Evolutionary conservation across 2,329 filamentous ascomycete genomes (phyloP).

Genomic region (Fusarium lyarnte): DNA sequence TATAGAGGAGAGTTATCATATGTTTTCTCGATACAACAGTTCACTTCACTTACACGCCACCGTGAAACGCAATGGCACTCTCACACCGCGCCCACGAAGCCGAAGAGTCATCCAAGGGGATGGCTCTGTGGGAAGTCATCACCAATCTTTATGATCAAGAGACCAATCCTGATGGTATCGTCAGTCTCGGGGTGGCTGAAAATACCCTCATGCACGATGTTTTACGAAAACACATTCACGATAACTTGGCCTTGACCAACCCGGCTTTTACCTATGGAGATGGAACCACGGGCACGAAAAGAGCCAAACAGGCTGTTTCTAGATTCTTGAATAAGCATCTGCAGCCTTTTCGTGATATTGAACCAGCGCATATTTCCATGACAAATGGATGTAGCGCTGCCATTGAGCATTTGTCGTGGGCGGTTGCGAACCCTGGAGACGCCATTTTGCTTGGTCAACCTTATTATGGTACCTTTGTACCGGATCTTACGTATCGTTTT

Average conservation of each 20-base stretch:
- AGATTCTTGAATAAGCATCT: slow-evolving; percentile 51
- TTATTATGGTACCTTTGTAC: slow-evolving; percentile 59
- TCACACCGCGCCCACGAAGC: slow-evolving; percentile 45
- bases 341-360: slow-evolving; percentile 41
- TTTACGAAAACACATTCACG: slow-evolving; percentile 54
- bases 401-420: slow-evolving; percentile 54
- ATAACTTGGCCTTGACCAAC: slow-evolving; percentile 47
- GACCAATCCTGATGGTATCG: slow-evolving; percentile 55
- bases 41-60: background rate
- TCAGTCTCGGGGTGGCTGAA: slow-evolving; percentile 63
- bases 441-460: slow-evolving; percentile 54
- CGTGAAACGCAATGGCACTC: slow-evolving; percentile 30
- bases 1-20: background rate
- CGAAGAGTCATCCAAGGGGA: slow-evolving; percentile 39
- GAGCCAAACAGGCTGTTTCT: slow-evolving; percentile 46
- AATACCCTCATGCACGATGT: slow-evolving; percentile 61
- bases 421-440: slow-evolving; percentile 52
- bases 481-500: slow-evolving; percentile 56
- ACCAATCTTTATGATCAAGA: slow-evolving; percentile 54
- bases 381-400: slow-evolving; percentile 55
- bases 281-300: slow-evolving; percentile 51
- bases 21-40: background rate
- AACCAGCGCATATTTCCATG: slow-evolving; percentile 48
- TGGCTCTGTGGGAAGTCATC: slow-evolving; percentile 56
- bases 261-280: slow-evolving; percentile 54